These are phyloP conservation scores for Pseudopithomyces chartarum DNA, from an alignment of 2,329 filamentous ascomycete genomes.

Conservation along the genomic window DNA sequence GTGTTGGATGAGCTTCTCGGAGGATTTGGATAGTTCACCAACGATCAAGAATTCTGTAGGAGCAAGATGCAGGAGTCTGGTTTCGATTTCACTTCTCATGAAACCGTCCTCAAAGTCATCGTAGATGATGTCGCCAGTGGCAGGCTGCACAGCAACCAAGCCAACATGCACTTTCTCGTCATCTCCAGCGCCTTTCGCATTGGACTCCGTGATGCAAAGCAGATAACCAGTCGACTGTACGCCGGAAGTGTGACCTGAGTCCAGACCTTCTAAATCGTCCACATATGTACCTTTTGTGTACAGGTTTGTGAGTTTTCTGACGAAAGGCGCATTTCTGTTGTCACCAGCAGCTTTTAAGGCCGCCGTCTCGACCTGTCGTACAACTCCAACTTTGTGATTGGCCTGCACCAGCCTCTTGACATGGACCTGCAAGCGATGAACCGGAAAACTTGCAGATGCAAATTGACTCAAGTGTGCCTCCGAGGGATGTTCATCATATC, in stretches of 20 bases:
- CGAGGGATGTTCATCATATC: conserved; percentile 83
- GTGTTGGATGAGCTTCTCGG: conserved; percentile 89
- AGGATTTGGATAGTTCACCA: conserved; percentile 85
- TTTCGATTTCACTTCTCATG: conserved; percentile 96
- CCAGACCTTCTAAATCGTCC: conserved; percentile 85
- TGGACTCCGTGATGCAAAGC: conserved; percentile 86
- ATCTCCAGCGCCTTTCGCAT: conserved; percentile 77
- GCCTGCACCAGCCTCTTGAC: conserved; percentile 90
- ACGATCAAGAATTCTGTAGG: conserved; percentile 95
- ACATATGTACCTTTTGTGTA: conserved; percentile 99
- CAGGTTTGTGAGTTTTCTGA: conserved; percentile 89
- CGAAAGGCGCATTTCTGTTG: conserved; percentile 90
- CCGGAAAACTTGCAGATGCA: conserved; percentile 93
- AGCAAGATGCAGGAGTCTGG: conserved; percentile 89
- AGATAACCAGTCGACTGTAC: conserved; percentile 78
- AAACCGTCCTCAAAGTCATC: conserved; percentile 97
- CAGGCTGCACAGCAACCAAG: conserved; percentile 90
- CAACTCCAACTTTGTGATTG: conserved; percentile 94
- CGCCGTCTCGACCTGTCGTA: conserved; percentile 92
- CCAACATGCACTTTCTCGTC: conserved; percentile 95
- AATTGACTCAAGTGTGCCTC: conserved; percentile 92
- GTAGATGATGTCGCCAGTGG: conserved; percentile 94
- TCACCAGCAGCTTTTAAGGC: conserved; percentile 94
- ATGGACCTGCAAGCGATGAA: conserved; percentile 88
- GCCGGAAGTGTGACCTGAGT: conserved; percentile 59